phyloP scores from a whole-genome alignment of 495 filamentous ascomycete species.

The Neurospora sp. region DNA sequence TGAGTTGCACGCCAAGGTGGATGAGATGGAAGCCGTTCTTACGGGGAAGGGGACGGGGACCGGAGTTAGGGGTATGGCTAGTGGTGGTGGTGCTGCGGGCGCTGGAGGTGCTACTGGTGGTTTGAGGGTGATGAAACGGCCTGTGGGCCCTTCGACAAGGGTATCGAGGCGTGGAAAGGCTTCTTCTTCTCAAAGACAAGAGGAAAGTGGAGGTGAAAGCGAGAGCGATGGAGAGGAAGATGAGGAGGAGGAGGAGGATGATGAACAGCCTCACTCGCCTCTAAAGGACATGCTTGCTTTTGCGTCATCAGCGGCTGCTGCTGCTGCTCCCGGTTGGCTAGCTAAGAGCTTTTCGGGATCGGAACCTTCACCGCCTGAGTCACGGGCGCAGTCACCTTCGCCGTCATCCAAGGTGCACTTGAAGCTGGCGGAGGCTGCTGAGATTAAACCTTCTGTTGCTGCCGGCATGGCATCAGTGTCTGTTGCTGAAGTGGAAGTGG shows the following conservation, averaged over 20 bases:
- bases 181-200: neutral
- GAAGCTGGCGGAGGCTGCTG: conserved; percentile 5
- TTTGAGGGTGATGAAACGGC: neutral
- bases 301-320: neutral
- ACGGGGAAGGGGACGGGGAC: neutral
- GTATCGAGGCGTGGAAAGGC: neutral
- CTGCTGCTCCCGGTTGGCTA: neutral
- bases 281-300: neutral
- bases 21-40: conserved; percentile 36
- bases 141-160: neutral
- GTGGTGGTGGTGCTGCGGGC: neutral
- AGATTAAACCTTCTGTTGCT: neutral
- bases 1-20: conserved; percentile 30
- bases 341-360: neutral
- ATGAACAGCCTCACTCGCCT: neutral
- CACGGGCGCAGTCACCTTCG: neutral
- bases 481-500: neutral
- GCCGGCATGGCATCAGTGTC: neutral
- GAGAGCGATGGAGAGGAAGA: neutral
- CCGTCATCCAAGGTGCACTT: neutral
- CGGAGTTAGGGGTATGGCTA: neutral
- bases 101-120: neutral
- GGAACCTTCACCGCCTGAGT: neutral
- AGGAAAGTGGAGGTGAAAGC: neutral
- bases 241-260: neutral